phyloP scores from a whole-genome alignment of 2,329 filamentous ascomycete species.

The Penicillium sp. region DNA sequence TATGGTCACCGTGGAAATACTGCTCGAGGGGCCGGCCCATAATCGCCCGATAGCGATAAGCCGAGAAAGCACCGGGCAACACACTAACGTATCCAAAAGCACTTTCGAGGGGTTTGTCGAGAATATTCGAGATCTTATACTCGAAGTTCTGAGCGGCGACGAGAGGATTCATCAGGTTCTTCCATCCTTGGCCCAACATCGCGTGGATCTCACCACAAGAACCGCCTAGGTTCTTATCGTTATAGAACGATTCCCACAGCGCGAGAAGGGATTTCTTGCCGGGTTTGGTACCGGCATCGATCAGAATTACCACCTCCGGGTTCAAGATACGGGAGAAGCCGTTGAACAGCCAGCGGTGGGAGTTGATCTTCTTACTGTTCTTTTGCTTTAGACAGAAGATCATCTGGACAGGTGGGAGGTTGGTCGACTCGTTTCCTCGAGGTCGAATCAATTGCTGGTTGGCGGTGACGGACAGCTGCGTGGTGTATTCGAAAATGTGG shows the following conservation, averaged over 20 bases:
- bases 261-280: slow-evolving; percentile 82
- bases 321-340: slow-evolving; percentile 93
- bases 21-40: slow-evolving; percentile 95
- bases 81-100: slow-evolving; percentile 96
- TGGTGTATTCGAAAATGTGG: slow-evolving; percentile 97
- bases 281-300: slow-evolving; percentile 95
- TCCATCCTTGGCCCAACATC: slow-evolving; percentile 84
- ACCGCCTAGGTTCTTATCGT: slow-evolving; percentile 95
- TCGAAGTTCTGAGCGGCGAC: slow-evolving; percentile 97
- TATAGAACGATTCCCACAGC: slow-evolving; percentile 97
- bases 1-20: slow-evolving; percentile 99
- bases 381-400: slow-evolving; percentile 98
- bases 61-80: slow-evolving; percentile 94
- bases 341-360: slow-evolving; percentile 95
- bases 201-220: slow-evolving; percentile 98
- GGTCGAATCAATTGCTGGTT: slow-evolving; percentile 93
- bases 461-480: slow-evolving; percentile 87
- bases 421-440: slow-evolving; percentile 72
- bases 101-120: slow-evolving; percentile 92
- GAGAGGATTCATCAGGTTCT: slow-evolving; percentile 85
- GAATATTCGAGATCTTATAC: slow-evolving; percentile 98
- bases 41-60: slow-evolving; percentile 92
- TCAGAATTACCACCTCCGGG: slow-evolving; percentile 88
- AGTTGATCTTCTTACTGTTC: slow-evolving; percentile 99
- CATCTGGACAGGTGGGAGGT: slow-evolving; percentile 91